A percentile compares a stretch with the other conserved stretches of the same genome.
These are phyloP conservation scores for Suhomyces canberraensis DNA, from an alignment of 805 yeast species.

Conservation along the genomic window DNA sequence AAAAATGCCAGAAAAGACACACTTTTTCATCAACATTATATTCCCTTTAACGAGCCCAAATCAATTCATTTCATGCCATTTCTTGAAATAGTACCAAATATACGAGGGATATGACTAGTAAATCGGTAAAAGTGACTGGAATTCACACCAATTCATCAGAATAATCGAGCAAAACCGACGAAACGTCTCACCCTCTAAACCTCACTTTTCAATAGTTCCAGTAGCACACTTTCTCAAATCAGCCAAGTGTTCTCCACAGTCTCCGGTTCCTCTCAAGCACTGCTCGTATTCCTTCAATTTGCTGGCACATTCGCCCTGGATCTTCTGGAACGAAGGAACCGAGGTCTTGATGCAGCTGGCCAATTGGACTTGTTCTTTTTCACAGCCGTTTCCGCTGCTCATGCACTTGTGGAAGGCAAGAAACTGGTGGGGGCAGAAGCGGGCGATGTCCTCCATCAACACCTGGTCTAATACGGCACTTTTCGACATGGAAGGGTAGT, in stretches of 20 bases:
- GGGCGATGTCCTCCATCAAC: conserved; percentile 74
- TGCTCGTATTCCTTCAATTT: conserved; percentile 61
- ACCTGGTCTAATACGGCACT: conserved; percentile 56
- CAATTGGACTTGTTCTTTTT: conserved; percentile 52
- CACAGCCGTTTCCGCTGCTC: conserved; percentile 52
- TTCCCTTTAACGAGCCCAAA: no score
- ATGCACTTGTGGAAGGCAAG: conserved; percentile 73
- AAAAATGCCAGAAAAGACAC: no score
- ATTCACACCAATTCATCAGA: no score
- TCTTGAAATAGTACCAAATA: no score
- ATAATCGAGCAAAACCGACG: no score
- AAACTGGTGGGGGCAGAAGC: conserved; percentile 70
- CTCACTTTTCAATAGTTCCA: conserved; percentile 16
- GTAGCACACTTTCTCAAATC: conserved; percentile 66
- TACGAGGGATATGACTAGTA: no score
- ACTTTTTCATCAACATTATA: no score
- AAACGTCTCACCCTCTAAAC: no score
- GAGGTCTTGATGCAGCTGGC: conserved; percentile 58
- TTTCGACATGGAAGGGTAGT: conserved; percentile 4
- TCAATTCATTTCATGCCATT: no score
- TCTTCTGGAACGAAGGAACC: conserved; percentile 71
- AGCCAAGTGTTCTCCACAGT: conserved; percentile 52
- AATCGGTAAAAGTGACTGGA: no score
- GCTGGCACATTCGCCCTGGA: conserved; percentile 58
- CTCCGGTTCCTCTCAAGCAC: conserved; percentile 50